Evolutionary conservation across 2,329 filamentous ascomycete species (phyloP).

Genomic region (Claviceps spartinae): DNA sequence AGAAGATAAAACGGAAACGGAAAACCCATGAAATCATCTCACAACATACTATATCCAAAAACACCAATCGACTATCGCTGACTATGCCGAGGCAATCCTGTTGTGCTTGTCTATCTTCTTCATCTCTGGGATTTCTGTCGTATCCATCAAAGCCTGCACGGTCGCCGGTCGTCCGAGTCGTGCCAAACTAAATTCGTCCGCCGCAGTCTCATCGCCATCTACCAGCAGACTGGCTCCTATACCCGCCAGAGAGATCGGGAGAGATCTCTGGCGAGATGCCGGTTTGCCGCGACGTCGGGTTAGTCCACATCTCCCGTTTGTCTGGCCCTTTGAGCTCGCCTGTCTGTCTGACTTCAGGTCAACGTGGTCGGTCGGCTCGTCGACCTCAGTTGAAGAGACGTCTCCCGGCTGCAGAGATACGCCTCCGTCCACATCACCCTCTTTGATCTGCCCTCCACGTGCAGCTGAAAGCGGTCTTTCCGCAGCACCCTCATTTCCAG

Average conservation of each 20-base stretch:
- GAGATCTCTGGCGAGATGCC: constrained; percentile 1
- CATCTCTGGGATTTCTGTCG: constrained; percentile 9
- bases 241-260: constrained; percentile 12
- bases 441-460: not conserved
- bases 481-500: not conserved
- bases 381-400: not conserved
- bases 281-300: not conserved
- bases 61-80: not conserved
- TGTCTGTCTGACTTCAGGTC: not conserved
- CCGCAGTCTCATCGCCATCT: constrained; percentile 7
- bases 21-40: too few relatives aligned
- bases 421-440: constrained; percentile 4
- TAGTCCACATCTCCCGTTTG: not conserved
- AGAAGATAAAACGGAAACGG: too few relatives aligned
- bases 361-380: not conserved
- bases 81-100: not conserved
- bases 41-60: not conserved
- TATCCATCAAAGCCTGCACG: constrained; percentile 7
- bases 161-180: constrained; percentile 8
- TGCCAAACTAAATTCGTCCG: constrained; percentile 9
- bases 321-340: not conserved
- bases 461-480: not conserved
- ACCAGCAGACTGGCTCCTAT: constrained; percentile 13
- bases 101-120: constrained; percentile 1
- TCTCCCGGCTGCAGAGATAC: not conserved